Conservation (phyloP, 768 basidiomycete species). For the Tylopilus balloui region DNA sequence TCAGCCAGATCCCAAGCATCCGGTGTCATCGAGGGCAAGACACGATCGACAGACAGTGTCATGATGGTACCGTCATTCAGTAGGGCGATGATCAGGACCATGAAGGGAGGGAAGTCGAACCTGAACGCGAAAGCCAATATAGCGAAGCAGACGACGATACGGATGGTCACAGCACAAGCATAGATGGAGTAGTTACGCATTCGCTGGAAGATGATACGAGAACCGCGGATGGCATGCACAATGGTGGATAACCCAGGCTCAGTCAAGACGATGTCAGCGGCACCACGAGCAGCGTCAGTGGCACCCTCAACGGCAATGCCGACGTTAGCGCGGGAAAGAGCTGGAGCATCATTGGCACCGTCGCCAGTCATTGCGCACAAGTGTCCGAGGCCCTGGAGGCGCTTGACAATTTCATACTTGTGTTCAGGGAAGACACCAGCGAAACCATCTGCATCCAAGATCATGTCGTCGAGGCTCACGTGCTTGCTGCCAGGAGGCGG, state of each 20-base stretch:
- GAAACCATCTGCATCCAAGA: slow-evolving; percentile 98
- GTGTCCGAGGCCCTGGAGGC: slow-evolving; percentile 93
- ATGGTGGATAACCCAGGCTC: slow-evolving; percentile 99
- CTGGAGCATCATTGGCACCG: slow-evolving; percentile 98
- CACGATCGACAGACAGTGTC: slow-evolving; percentile 95
- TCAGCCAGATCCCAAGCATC: slow-evolving; percentile 96
- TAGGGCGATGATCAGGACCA: slow-evolving; percentile 96
- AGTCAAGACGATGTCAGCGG: slow-evolving; percentile 96
- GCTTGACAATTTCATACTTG: slow-evolving; percentile 99
- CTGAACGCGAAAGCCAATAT: slow-evolving; percentile 93
- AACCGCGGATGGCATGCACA: slow-evolving; percentile 97
- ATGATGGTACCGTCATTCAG: slow-evolving; percentile 99
- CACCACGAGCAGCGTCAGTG: slow-evolving; percentile 97
- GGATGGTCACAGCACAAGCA: slow-evolving; percentile 94
- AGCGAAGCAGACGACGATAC: slow-evolving; percentile 97
- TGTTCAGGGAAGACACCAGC: slow-evolving; percentile 99
- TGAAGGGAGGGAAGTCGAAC: slow-evolving; percentile 99
- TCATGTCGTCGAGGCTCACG: slow-evolving; percentile 90
- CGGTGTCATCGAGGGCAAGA: slow-evolving; percentile 86
- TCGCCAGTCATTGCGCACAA: slow-evolving; percentile 99
- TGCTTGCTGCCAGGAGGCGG: slow-evolving; percentile 85
- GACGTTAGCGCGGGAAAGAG: slow-evolving; percentile 96
- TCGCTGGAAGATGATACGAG: slow-evolving; percentile 99
- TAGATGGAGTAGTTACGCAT: slow-evolving; percentile 99
- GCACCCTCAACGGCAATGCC: slow-evolving; percentile 99